These are phyloP conservation scores for Fusarium irregulare DNA, from an alignment of 2,329 filamentous ascomycete species.

Conservation along the genomic window DNA sequence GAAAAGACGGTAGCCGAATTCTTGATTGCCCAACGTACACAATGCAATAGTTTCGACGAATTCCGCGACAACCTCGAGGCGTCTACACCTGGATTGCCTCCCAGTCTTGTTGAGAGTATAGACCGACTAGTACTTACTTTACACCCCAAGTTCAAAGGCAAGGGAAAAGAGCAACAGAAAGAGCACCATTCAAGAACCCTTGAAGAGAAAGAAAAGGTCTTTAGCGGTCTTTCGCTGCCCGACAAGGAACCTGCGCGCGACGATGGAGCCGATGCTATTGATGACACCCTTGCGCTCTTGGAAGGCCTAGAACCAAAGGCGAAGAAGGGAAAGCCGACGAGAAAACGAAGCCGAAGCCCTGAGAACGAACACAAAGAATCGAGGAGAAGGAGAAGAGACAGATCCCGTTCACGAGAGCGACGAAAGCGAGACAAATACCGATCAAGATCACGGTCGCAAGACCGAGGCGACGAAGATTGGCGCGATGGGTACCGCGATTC, in stretches of 20 bases:
- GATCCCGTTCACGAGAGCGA: slow-evolving; percentile 58
- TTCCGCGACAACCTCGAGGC: slow-evolving; percentile 79
- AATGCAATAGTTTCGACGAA: slow-evolving; percentile 74
- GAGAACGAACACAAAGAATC: slow-evolving; percentile 59
- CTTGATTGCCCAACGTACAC: slow-evolving; percentile 87
- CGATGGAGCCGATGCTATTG: slow-evolving; percentile 73
- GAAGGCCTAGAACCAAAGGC: slow-evolving; percentile 82
- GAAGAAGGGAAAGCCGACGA: slow-evolving; percentile 59
- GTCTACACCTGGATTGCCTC: slow-evolving; percentile 77
- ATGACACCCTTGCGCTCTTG: slow-evolving; percentile 92
- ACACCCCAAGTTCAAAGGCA: slow-evolving; percentile 86
- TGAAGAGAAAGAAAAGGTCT: slow-evolving; percentile 85
- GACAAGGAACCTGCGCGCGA: slow-evolving; percentile 69
- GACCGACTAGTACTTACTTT: slow-evolving; percentile 89
- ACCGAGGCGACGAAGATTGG: slow-evolving; percentile 60
- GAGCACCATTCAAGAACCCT: slow-evolving; percentile 58
- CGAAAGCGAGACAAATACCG: slow-evolving; percentile 50
- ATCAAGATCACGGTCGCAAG: slow-evolving; percentile 54
- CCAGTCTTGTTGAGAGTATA: slow-evolving; percentile 89
- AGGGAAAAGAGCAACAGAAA: slow-evolving; percentile 55
- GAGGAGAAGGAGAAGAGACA: slow-evolving; percentile 54
- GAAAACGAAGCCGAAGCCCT: slow-evolving; percentile 71
- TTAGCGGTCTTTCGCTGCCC: slow-evolving; percentile 87
- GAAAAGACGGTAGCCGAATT: slow-evolving; percentile 98
- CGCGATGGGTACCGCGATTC: slow-evolving; percentile 50